These are phyloP conservation scores for Rhynchosporium secalis DNA, from an alignment of 2,329 filamentous ascomycete species.

Conservation along the genomic window DNA sequence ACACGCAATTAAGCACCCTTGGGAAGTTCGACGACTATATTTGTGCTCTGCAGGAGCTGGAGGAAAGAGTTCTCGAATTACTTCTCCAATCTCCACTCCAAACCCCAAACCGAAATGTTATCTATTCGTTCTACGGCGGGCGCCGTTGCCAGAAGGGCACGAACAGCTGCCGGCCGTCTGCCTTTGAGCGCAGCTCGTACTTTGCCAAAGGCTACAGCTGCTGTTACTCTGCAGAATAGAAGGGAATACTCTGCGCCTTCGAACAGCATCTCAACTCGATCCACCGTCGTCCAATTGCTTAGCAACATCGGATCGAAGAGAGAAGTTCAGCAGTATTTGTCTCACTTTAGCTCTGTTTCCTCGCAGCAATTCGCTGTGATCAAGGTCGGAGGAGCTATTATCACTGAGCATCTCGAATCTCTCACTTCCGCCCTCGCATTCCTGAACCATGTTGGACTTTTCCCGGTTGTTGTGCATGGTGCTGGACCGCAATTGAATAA, in stretches of 20 bases:
- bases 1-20: conserved; percentile 27
- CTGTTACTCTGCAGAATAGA: conserved; percentile 31
- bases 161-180: conserved; percentile 32
- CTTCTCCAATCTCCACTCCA: conserved; percentile 28
- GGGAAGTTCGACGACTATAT: conserved; percentile 29
- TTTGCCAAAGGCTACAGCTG: conserved; percentile 35
- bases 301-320: conserved; percentile 96
- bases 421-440: conserved; percentile 87
- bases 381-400: conserved; percentile 94
- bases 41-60: conserved; percentile 36
- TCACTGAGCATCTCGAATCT: conserved; percentile 91
- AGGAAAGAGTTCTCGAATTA: conserved; percentile 22
- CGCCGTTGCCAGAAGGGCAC: conserved; percentile 37
- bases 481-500: conserved; percentile 94
- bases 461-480: conserved; percentile 93
- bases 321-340: conserved; percentile 95
- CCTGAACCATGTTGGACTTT: conserved; percentile 91
- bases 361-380: conserved; percentile 98
- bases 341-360: conserved; percentile 94
- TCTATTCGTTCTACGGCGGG: conserved; percentile 38
- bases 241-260: conserved; percentile 38
- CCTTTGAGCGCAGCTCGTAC: conserved; percentile 31
- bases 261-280: conserved; percentile 55
- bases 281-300: conserved; percentile 84
- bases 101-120: conserved; percentile 35